Base-by-base conservation (phyloP, 768 basidiomycete species). In the Suillus ampliporus region DNA sequence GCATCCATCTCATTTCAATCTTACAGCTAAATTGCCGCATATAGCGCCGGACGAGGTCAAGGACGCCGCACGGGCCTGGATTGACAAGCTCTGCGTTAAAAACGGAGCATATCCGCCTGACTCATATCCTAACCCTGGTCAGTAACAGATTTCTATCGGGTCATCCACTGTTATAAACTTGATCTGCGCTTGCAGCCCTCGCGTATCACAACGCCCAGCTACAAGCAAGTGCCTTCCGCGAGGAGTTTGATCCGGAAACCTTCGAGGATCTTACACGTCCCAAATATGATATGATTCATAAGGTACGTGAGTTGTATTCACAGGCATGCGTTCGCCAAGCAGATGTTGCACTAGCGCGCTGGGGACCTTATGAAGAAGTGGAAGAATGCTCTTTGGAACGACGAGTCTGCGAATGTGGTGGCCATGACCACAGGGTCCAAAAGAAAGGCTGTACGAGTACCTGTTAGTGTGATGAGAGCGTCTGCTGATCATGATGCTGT, bases 201-300 rank as follows among this genome's bases (percentile, higher is more conserved):
- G 89, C 89, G 14, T 94, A 86, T 67, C 93, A 96, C 72, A 95
- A 96, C 74, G 91, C 87, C 21, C 92, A 96, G 69, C 83, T 99
- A 9, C 89, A 97, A 76, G 94, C 97, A 9, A 89, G 87, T 59
- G 97, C 97, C 0, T 96, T 99, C 77, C 88, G 92, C 57, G 93
- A 97, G 71, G 87, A 95, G 62, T 97, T 89, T 65, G 88, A 97
- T 71, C 80, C 84, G 1, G 85, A 87, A 61, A 77, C 85, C 0
- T 93, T 94, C 64, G 89, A 92, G 65, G 97, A 99, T 75, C 77
- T 89, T 67, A 95, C 96, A 0, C 72, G 83, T 62, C 96, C 96
- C 5, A 89, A 91, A 68, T 78, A 86, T 52, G 86, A 88, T 61
- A 82, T 84, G 72, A 94, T 98, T 60, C 90, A 94, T 70, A 87